phyloP scores from a whole-genome alignment of 192 early-diverging fungal species.

The Dissophora globulifera region DNA sequence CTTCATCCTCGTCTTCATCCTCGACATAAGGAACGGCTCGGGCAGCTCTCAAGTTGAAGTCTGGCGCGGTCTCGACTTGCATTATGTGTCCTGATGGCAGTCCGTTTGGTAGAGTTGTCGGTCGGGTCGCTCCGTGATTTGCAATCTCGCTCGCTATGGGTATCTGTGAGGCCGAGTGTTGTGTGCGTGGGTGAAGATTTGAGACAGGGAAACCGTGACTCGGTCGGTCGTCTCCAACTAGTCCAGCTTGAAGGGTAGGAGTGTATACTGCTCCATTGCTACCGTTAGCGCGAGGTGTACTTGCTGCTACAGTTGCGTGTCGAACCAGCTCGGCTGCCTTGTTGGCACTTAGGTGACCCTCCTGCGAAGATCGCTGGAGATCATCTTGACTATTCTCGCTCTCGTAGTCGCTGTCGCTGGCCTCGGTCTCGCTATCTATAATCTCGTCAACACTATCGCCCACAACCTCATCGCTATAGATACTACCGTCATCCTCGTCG shows the following conservation, averaged over 20 bases:
- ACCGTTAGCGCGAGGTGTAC: background rate
- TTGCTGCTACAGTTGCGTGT: constrained; percentile 17
- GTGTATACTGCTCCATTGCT: background rate
- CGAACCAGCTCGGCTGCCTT: constrained; percentile 4
- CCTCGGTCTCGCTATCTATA: constrained; percentile 18
- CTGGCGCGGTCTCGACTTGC: background rate
- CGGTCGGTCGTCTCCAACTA: no score
- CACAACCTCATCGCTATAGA: constrained; percentile 1
- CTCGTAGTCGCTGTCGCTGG: constrained; percentile 15
- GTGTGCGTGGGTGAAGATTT: no score
- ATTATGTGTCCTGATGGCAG: no score
- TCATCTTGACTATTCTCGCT: constrained; percentile 19
- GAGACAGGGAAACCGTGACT: no score
- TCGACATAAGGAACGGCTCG: constrained; percentile 26
- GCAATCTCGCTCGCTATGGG: no score
- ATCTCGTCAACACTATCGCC: constrained; percentile 7
- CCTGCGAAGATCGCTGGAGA: no score
- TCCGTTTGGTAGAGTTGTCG: no score
- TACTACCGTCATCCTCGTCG: background rate
- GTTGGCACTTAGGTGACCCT: no score
- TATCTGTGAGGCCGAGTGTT: no score
- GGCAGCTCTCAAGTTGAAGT: background rate
- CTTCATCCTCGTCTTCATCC: constrained; percentile 21
- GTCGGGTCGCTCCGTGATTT: no score
- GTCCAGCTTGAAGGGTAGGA: no score